phyloP scores from a whole-genome alignment of 345 rosid genomes.

The Turnera subulata region DNA sequence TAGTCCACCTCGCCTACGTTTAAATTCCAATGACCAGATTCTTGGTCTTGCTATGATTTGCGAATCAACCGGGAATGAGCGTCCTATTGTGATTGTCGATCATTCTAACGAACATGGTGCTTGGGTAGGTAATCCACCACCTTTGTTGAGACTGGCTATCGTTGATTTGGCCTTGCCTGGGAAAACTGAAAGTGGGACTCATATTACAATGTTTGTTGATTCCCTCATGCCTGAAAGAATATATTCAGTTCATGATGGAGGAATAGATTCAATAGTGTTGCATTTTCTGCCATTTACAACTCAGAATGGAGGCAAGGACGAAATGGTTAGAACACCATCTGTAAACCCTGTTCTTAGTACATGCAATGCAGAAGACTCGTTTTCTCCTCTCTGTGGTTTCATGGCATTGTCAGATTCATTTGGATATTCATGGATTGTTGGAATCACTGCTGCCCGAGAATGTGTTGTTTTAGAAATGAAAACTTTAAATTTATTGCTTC shows the following conservation, averaged over 20 bases:
- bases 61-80: constrained; percentile 49
- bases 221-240: constrained; percentile 83
- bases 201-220: constrained; percentile 56
- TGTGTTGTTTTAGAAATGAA: constrained; percentile 88
- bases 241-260: constrained; percentile 71
- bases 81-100: constrained; percentile 48
- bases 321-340: constrained; percentile 62
- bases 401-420: constrained; percentile 72
- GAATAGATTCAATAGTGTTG: constrained; percentile 78
- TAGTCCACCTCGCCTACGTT: constrained; percentile 69
- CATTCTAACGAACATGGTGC: constrained; percentile 57
- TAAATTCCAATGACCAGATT: constrained; percentile 49
- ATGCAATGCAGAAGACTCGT: constrained; percentile 61
- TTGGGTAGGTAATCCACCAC: constrained; percentile 91
- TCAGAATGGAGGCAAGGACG: constrained; percentile 70
- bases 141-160: constrained; percentile 77
- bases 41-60: constrained; percentile 90
- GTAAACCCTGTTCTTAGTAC: constrained; percentile 85
- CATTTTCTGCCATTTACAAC: constrained; percentile 94
- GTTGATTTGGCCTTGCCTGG: constrained; percentile 88
- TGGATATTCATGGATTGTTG: constrained; percentile 90
- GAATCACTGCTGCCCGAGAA: constrained; percentile 55
- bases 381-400: constrained; percentile 61
- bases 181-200: constrained; percentile 39
- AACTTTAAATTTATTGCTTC: constrained; percentile 76